Conservation (phyloP, 2,329 filamentous ascomycete species). For the Paecilomyces formosus region DNA sequence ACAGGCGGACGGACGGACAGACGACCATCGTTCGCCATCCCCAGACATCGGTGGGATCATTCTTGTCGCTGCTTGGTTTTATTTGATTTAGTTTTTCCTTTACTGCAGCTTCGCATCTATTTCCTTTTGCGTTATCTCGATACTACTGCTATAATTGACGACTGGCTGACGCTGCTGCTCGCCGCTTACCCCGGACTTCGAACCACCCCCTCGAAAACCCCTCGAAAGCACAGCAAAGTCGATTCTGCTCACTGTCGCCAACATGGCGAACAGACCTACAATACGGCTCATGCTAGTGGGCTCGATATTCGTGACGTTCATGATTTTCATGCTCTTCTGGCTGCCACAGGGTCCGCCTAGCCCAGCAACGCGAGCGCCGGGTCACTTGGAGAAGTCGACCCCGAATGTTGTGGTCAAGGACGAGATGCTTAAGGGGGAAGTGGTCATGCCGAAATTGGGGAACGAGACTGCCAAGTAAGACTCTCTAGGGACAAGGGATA, state of each 20-base stretch:
- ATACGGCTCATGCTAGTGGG: conserved; percentile 29
- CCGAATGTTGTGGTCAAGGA: conserved; percentile 19
- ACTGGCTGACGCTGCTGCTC: background rate
- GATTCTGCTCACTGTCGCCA: background rate
- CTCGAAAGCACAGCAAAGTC: background rate
- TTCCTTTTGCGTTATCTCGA: background rate
- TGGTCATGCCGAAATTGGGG: conserved; percentile 40
- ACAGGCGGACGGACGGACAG: background rate
- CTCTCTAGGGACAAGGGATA: too few relatives aligned
- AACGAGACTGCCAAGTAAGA: conserved; percentile 43
- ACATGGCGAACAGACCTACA: conserved; percentile 31
- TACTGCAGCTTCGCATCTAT: background rate
- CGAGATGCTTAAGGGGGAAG: conserved; percentile 34
- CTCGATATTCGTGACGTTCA: conserved; percentile 21
- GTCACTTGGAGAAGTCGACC: conserved; percentile 27
- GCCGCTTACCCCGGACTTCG: background rate
- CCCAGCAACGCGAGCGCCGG: conserved; percentile 32
- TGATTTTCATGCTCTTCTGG: conserved; percentile 32
- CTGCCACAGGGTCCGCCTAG: conserved; percentile 29
- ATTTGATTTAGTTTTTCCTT: background rate
- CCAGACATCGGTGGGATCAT: background rate
- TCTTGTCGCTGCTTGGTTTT: background rate
- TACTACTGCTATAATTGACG: too few relatives aligned
- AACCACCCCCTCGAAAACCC: background rate
- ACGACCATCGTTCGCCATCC: background rate